These are phyloP conservation scores for Tricholoma furcatifolium DNA, from an alignment of 768 basidiomycete genomes.

Conservation along the genomic window DNA sequence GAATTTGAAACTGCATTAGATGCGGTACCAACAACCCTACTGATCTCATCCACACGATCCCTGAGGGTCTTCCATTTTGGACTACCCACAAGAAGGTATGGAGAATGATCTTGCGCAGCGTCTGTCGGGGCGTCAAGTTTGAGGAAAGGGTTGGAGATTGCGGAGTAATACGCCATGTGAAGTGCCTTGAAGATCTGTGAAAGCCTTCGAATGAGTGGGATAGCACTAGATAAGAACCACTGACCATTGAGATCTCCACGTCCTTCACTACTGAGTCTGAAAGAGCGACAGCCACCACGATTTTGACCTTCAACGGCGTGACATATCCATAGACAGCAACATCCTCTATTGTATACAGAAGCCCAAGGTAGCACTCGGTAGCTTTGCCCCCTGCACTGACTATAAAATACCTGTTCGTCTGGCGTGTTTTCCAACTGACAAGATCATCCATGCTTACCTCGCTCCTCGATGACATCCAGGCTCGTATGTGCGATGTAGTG, in stretches of 20 bases:
- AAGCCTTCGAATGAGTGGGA: background rate
- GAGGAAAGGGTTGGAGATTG: slow-evolving; percentile 86
- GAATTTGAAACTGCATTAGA: slow-evolving; percentile 22
- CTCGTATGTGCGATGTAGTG: slow-evolving; percentile 92
- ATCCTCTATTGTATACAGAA: slow-evolving; percentile 90
- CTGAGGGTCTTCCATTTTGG: slow-evolving; percentile 71
- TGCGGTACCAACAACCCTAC: slow-evolving; percentile 51
- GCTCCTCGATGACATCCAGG: slow-evolving; percentile 89
- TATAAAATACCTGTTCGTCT: slow-evolving; percentile 16
- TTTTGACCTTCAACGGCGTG: slow-evolving; percentile 85
- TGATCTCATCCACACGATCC: slow-evolving; percentile 73
- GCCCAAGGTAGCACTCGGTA: slow-evolving; percentile 78
- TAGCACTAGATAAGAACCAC: slow-evolving; percentile 20
- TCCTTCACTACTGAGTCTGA: slow-evolving; percentile 83
- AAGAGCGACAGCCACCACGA: slow-evolving; percentile 76
- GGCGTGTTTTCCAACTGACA: slow-evolving; percentile 4
- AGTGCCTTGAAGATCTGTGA: slow-evolving; percentile 82
- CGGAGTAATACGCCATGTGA: slow-evolving; percentile 83
- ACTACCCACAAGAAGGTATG: slow-evolving; percentile 58
- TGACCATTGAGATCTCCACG: slow-evolving; percentile 71
- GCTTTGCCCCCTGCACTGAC: slow-evolving; percentile 56
- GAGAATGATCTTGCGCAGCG: slow-evolving; percentile 46
- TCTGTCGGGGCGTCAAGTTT: slow-evolving; percentile 55
- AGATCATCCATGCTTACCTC: slow-evolving; percentile 51
- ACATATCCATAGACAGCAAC: slow-evolving; percentile 92